A percentile compares a stretch with the other conserved stretches of the same genome.
Evolutionary conservation across 2,329 filamentous ascomycete genomes (phyloP).

Genomic region (Xylariaceae sp.): DNA sequence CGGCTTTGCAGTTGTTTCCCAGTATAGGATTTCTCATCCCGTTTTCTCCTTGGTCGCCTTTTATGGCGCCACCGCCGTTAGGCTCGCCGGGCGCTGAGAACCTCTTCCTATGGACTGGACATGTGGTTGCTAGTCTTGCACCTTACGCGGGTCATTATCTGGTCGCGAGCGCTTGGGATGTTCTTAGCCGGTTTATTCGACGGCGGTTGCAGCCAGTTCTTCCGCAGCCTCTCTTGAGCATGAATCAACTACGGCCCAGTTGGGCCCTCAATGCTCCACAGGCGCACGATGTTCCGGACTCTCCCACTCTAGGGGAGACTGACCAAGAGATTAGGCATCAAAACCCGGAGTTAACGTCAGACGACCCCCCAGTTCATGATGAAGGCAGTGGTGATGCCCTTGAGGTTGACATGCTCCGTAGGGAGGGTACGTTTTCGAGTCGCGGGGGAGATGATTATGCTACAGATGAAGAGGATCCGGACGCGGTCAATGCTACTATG

Average conservation of each 20-base stretch:
- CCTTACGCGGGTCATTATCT: slow-evolving; percentile 46
- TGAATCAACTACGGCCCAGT: slow-evolving; percentile 7
- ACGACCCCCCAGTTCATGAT: slow-evolving; percentile 30
- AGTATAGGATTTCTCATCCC: slow-evolving; percentile 48
- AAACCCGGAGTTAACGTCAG: slow-evolving; percentile 21
- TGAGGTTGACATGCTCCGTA: slow-evolving; percentile 34
- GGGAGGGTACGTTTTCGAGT: slow-evolving; percentile 44
- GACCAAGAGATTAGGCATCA: slow-evolving; percentile 31
- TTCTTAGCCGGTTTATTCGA: slow-evolving; percentile 37
- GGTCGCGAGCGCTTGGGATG: slow-evolving; percentile 36
- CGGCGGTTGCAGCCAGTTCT: slow-evolving; percentile 36
- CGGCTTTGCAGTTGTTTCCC: slow-evolving; percentile 40
- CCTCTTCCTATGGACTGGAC: slow-evolving; percentile 41
- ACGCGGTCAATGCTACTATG: slow-evolving; percentile 50
- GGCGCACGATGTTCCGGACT: slow-evolving; percentile 28
- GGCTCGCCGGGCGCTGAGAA: slow-evolving; percentile 36
- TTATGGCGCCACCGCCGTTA: slow-evolving; percentile 42
- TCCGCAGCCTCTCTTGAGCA: slow-evolving; percentile 30
- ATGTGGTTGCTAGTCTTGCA: slow-evolving; percentile 38
- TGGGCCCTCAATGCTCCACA: slow-evolving; percentile 10
- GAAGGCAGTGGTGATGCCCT: slow-evolving; percentile 28
- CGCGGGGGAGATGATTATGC: slow-evolving; percentile 45
- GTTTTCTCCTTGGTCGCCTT: slow-evolving; percentile 47
- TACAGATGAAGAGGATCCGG: slow-evolving; percentile 53
- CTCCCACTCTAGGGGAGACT: slow-evolving; percentile 30